Base-by-base conservation (phyloP, 106 monocot genomes). In the Dendrobium catenatum region DNA sequence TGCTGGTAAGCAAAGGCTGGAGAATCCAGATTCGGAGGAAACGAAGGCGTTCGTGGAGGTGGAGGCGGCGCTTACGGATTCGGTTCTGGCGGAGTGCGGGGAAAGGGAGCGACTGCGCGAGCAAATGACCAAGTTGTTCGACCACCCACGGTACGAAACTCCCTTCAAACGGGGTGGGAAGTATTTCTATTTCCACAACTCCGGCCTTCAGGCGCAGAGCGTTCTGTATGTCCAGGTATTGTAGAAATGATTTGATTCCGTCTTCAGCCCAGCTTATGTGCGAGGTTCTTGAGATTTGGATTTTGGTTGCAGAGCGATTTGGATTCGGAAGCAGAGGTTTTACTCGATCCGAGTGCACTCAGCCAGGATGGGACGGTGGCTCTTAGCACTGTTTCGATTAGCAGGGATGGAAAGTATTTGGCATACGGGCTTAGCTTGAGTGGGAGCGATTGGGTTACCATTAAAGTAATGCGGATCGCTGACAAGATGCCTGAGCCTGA, bases 361-460 rank as follows among this genome's bases (percentile, higher is more conserved):
- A 93, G 95, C 79, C 86, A 88, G 54, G 95, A 95, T 59, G 99
- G 95, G 6, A 95, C 93, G 0, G 87, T 91, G 68, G 78, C 95
- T 41, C 91, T 99, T 5, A 87, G 82, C 16, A 77, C 26, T 22
- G 29, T 42, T 40, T 75, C 89, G 16, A 49, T 99, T 56, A 99
- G 90, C 56, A 79, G 89, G 82, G 90, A 95, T 58, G 95, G 85
- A 2, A 85, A 86, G 80, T 93, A 90, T 54, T 44, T 99, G 40
- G 99, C 91, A 0, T 99, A 99, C 72, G 99, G 95, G 37, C 81
- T 93, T 56, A 95, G 95, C 77, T 80, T 77, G 41, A 91, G 91
- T 67, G 95, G 99, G 20, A 99, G 99, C 33, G 99, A 99, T 83
- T 99, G 99, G 98, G 90, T 95, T 0, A 90, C 87, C 19, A 86